Percentiles rank a stretch among this genome's conserved stretches.
Evolutionary conservation across 768 basidiomycete species (phyloP).

Genomic region (Coprinopsis strossmayeri): DNA sequence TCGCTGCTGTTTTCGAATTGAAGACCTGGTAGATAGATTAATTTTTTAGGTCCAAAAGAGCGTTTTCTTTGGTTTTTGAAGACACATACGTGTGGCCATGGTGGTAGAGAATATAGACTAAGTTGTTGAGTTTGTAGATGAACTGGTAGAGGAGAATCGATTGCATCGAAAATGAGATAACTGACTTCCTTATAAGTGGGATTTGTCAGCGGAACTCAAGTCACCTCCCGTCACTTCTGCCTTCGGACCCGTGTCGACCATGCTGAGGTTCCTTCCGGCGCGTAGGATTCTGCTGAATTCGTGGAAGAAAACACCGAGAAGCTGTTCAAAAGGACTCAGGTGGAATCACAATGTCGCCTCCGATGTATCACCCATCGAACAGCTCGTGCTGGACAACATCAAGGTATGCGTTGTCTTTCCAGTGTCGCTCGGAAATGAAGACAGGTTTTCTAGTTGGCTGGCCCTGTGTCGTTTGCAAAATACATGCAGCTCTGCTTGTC

Average conservation of each 20-base stretch:
- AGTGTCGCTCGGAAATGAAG: background rate
- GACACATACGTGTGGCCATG: constrained; percentile 43
- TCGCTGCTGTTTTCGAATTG: constrained; percentile 95
- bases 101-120: constrained; percentile 10
- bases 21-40: constrained; percentile 47
- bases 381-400: constrained; percentile 63
- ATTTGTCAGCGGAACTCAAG: constrained; percentile 4
- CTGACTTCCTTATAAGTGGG: constrained; percentile 2
- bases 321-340: background rate
- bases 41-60: constrained; percentile 6
- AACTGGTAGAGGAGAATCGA: constrained; percentile 2
- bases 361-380: constrained; percentile 44
- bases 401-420: constrained; percentile 37
- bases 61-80: too few relatives aligned
- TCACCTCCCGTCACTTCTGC: constrained; percentile 11
- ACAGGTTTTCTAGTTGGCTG: constrained; percentile 54
- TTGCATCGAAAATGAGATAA: constrained; percentile 10
- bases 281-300: too few relatives aligned
- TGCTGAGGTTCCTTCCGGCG: too few relatives aligned
- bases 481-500: constrained; percentile 92
- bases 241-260: constrained; percentile 1
- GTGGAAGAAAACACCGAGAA: background rate
- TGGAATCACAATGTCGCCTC: constrained; percentile 11
- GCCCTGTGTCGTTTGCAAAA: constrained; percentile 79
- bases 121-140: constrained; percentile 7